Evolutionary conservation across 1,139 yeast genomes (phyloP).

Genomic region (Candida tropicalis): DNA sequence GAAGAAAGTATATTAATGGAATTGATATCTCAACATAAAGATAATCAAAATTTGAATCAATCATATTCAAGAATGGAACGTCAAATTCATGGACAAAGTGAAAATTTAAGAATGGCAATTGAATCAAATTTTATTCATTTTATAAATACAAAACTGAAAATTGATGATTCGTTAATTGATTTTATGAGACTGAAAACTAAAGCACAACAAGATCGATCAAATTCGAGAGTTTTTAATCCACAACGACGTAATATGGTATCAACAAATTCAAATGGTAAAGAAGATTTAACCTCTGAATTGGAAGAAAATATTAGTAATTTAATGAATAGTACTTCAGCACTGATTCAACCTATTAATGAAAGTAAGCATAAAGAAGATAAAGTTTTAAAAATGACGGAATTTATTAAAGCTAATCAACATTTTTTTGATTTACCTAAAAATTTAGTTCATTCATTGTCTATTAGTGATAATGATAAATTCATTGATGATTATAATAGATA

Average conservation of each 20-base stretch:
- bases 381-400: conserved; percentile 59
- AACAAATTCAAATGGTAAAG: conserved; percentile 17
- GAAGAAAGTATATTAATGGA: conserved; percentile 13
- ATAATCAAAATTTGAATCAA: conserved; percentile 48
- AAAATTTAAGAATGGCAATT: conserved; percentile 64
- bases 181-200: conserved; percentile 40
- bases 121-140: conserved; percentile 76
- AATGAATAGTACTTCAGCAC: conserved; percentile 60
- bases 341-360: conserved; percentile 77
- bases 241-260: conserved; percentile 22
- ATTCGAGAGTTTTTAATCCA: conserved; percentile 43
- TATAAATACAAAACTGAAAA: conserved; percentile 69
- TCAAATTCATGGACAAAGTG: conserved; percentile 65
- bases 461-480: conserved; percentile 70
- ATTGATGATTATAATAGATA: conserved; percentile 68
- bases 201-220: conserved; percentile 41
- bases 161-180: conserved; percentile 39
- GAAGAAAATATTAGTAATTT: conserved; percentile 51
- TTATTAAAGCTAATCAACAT: conserved; percentile 61
- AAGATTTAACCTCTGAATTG: conserved; percentile 31
- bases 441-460: conserved; percentile 54
- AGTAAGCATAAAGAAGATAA: conserved; percentile 62
- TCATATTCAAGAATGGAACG: conserved; percentile 62
- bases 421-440: conserved; percentile 74
- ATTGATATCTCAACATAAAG: conserved; percentile 25